These are phyloP conservation scores for Leishmania tarentolae DNA, from an alignment of 208 protist genomes.

Conservation along the genomic window DNA sequence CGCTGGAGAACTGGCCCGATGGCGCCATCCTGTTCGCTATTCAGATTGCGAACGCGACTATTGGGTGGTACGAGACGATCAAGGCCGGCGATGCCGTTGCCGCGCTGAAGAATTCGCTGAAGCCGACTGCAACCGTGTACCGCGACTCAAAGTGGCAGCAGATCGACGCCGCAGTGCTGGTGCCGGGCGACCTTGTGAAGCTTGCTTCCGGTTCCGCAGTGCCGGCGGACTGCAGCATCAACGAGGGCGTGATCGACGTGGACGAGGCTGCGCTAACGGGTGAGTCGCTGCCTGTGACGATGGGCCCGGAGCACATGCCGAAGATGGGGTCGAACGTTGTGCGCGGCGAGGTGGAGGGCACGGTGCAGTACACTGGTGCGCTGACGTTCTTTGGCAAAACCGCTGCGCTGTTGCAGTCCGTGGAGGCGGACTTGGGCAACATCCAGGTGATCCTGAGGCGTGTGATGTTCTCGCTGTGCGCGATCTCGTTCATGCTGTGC, in stretches of 20 bases:
- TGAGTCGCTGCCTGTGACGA: slow-evolving; percentile 95
- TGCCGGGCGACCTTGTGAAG: slow-evolving; percentile 95
- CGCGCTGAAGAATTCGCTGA: slow-evolving; percentile 90
- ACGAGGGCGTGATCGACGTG: slow-evolving; percentile 90
- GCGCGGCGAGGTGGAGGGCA: slow-evolving; percentile 77
- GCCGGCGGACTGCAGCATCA: slow-evolving; percentile 92
- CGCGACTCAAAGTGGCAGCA: slow-evolving; percentile 86
- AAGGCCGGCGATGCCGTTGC: slow-evolving; percentile 93
- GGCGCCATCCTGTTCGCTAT: slow-evolving; percentile 85
- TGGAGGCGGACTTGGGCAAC: slow-evolving; percentile 80
- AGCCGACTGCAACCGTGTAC: slow-evolving; percentile 70
- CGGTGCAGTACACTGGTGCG: slow-evolving; percentile 87
- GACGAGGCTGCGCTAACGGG: slow-evolving; percentile 95
- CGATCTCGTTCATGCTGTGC: slow-evolving; percentile 68
- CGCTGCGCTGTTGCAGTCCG: slow-evolving; percentile 85
- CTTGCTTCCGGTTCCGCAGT: slow-evolving; percentile 91
- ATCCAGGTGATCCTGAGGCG: slow-evolving; percentile 61
- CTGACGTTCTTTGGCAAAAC: slow-evolving; percentile 95
- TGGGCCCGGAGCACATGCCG: slow-evolving; percentile 80
- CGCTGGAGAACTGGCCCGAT: slow-evolving; percentile 87
- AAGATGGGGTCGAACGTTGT: slow-evolving; percentile 93
- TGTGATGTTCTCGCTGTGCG: slow-evolving; percentile 70
- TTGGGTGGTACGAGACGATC: slow-evolving; percentile 93
- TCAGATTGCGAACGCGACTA: slow-evolving; percentile 81
- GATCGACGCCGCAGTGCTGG: slow-evolving; percentile 81